Evolutionary conservation across 345 rosid species (phyloP).

Genomic region (Erodium maritimum): DNA sequence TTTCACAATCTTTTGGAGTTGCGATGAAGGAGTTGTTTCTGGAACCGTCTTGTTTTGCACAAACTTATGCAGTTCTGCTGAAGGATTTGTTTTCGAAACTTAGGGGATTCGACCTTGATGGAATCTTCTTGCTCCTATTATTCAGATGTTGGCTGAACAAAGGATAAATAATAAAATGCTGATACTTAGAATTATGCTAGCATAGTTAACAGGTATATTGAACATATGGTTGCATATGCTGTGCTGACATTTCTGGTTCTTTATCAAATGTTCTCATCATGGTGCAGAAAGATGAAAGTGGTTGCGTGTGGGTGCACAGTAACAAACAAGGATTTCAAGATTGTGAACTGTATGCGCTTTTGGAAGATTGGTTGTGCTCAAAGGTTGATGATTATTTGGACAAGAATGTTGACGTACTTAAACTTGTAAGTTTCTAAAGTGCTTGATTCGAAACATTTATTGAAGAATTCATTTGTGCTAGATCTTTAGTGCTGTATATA

Average conservation of each 20-base stretch:
- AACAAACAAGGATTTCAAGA: constrained; percentile 27
- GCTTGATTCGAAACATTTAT: background rate
- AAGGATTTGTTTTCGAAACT: too few relatives aligned
- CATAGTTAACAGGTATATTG: too few relatives aligned
- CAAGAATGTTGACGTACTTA: constrained; percentile 13
- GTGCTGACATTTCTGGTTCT: too few relatives aligned
- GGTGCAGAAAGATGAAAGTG: constrained; percentile 14
- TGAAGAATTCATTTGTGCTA: too few relatives aligned
- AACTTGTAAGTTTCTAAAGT: constrained; percentile 11
- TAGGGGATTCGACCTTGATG: background rate
- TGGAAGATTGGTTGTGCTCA: constrained; percentile 23
- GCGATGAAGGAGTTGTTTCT: too few relatives aligned
- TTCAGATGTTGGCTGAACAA: too few relatives aligned
- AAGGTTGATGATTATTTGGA: constrained; percentile 21
- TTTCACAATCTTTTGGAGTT: background rate
- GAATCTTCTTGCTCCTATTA: background rate
- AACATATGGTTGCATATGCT: too few relatives aligned
- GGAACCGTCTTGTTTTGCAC: too few relatives aligned
- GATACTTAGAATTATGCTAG: too few relatives aligned
- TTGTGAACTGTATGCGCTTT: constrained; percentile 20
- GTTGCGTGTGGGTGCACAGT: constrained; percentile 19
- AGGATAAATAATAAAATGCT: too few relatives aligned
- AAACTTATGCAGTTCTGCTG: too few relatives aligned
- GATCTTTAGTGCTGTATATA: too few relatives aligned
- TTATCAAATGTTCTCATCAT: background rate